Percentiles rank a stretch among this genome's conserved stretches.
Evolutionary conservation across 179 eudicot species (phyloP).

Genomic region (Heliamphora pulchella): DNA sequence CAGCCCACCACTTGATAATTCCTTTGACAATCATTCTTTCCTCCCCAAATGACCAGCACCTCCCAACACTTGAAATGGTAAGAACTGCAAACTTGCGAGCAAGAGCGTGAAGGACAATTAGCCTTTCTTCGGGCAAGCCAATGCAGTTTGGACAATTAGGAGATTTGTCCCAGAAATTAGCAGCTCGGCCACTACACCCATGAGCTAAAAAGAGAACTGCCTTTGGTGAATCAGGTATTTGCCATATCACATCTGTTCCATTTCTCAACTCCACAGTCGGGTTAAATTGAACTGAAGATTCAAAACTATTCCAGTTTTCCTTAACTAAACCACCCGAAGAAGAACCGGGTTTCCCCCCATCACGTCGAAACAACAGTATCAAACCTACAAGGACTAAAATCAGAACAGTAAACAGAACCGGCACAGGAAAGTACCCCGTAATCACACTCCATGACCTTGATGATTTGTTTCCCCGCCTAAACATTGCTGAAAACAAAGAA

Average conservation of each 20-base stretch:
- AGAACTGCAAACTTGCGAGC: constrained; percentile 59
- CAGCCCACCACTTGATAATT: constrained; percentile 53
- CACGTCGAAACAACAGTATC: constrained; percentile 21
- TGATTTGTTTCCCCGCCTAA: constrained; percentile 25
- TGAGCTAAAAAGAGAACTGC: constrained; percentile 84
- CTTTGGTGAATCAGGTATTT: constrained; percentile 55
- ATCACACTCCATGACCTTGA: constrained; percentile 21
- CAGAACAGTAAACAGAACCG: constrained; percentile 26
- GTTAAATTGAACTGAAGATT: constrained; percentile 23
- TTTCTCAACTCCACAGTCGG: constrained; percentile 49
- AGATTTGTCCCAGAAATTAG: constrained; percentile 67
- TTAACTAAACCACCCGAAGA: constrained; percentile 1
- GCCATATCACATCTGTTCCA: constrained; percentile 69
- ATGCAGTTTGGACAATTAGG: constrained; percentile 53
- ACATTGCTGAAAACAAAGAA: constrained; percentile 18
- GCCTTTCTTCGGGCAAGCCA: constrained; percentile 92
- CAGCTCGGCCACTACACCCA: constrained; percentile 70
- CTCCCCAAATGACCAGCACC: constrained; percentile 60
- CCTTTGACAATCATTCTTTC: constrained; percentile 43
- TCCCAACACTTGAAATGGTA: constrained; percentile 49
- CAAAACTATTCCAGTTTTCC: constrained; percentile 31
- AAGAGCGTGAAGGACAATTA: constrained; percentile 59
- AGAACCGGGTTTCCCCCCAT: constrained; percentile 22
- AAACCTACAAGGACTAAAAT: constrained; percentile 31
- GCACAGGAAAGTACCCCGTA: constrained; percentile 25